A percentile compares a stretch with the other conserved stretches of the same genome.
phyloP scores from a whole-genome alignment of 352 stramenopile genomes.

The Paralagenidium karlingii region DNA sequence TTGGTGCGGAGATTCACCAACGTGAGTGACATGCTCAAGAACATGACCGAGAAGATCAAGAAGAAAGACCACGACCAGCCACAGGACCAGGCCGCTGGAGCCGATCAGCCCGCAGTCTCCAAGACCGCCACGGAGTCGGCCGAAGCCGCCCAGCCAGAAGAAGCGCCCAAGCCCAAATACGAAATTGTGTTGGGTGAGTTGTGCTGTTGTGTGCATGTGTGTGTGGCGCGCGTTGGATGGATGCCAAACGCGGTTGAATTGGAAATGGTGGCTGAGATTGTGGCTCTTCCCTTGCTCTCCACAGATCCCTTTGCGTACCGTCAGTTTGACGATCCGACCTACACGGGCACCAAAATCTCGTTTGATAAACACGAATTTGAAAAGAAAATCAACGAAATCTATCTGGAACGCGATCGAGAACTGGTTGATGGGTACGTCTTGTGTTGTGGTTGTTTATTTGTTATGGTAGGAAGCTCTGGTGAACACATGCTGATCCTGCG shows the following conservation, averaged over 20 bases:
- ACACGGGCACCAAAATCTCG: constrained; percentile 53
- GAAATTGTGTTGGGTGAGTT: not conserved
- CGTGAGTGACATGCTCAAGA: no score
- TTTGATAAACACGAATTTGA: constrained; percentile 70
- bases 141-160: not conserved
- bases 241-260: no score
- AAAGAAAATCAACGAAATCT: constrained; percentile 75
- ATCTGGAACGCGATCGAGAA: constrained; percentile 36
- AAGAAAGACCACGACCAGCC: no score
- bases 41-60: no score
- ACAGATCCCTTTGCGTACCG: constrained; percentile 66
- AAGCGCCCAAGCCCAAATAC: not conserved
- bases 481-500: no score
- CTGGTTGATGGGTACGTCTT: constrained; percentile 47
- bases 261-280: no score
- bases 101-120: no score
- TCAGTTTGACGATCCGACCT: constrained; percentile 75
- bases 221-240: no score
- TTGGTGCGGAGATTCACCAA: no score
- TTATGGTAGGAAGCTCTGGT: not conserved
- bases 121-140: not conserved
- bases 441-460: not conserved
- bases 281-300: not conserved
- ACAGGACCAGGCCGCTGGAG: no score
- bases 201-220: not conserved